Percentiles rank a stretch among this genome's conserved stretches.
Evolutionary conservation across 75 land plant genomes (phyloP).

Genomic region (Picea sitchensis): DNA sequence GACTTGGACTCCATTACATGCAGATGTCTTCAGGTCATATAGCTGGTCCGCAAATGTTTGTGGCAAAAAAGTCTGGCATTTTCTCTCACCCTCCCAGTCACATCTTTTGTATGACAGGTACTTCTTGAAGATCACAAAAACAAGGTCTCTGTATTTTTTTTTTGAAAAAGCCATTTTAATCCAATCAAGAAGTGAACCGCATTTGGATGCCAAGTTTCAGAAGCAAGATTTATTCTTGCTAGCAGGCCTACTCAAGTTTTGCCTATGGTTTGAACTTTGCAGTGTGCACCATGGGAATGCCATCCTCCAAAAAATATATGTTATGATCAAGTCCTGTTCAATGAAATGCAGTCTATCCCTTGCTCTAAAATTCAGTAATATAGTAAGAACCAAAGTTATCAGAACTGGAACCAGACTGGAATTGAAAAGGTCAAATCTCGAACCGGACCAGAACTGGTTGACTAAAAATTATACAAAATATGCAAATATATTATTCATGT

Average conservation of each 20-base stretch:
- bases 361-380: neutral
- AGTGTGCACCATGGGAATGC: neutral
- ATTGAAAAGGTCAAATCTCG: too few relatives aligned
- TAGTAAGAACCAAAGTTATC: too few relatives aligned
- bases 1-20: constrained; percentile 95
- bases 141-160: neutral
- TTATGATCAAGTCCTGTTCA: neutral
- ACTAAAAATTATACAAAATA: too few relatives aligned
- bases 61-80: constrained; percentile 76
- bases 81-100: constrained; percentile 67
- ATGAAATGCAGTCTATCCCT: neutral
- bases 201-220: neutral
- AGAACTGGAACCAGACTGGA: too few relatives aligned
- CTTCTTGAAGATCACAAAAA: neutral
- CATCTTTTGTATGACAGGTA: constrained; percentile 78
- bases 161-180: neutral
- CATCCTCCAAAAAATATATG: neutral
- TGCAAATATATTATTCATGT: too few relatives aligned
- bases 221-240: too few relatives aligned
- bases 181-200: neutral
- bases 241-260: neutral
- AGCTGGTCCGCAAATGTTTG: constrained; percentile 96
- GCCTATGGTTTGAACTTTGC: neutral
- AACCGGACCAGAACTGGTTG: too few relatives aligned
- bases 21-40: constrained; percentile 91